phyloP scores from a whole-genome alignment of 495 filamentous ascomycete genomes.

The Bacidia rubella region DNA sequence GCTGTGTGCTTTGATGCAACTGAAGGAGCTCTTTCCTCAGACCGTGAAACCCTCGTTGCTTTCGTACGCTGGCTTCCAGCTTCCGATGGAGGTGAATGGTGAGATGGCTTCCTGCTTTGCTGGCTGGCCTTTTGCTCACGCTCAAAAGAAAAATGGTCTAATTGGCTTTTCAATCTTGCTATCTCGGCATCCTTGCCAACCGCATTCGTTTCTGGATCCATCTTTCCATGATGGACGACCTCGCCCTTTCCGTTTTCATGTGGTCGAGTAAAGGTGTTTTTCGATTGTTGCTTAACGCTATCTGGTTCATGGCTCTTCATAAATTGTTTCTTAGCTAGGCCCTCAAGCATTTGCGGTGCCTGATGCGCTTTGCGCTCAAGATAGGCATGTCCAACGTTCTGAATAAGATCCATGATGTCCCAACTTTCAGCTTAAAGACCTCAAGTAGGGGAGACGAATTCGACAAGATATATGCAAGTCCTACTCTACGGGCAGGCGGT shows the following conservation, averaged over 20 bases:
- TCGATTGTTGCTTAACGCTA: neutral
- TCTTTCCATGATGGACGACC: neutral
- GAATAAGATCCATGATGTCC: constrained; percentile 7
- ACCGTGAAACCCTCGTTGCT: neutral
- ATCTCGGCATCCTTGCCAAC: constrained; percentile 14
- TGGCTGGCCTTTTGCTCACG: neutral
- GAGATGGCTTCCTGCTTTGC: neutral
- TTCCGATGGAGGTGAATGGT: neutral
- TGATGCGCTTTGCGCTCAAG: constrained; percentile 14
- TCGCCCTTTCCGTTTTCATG: neutral
- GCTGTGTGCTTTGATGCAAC: too few relatives aligned
- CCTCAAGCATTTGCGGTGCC: constrained; percentile 15
- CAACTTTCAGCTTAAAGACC: too few relatives aligned
- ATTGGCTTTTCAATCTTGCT: constrained; percentile 6
- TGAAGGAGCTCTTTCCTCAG: neutral
- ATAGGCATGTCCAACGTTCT: constrained; percentile 14
- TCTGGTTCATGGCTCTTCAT: neutral
- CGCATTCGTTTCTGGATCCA: neutral
- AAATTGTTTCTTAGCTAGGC: constrained; percentile 13
- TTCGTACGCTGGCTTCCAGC: neutral
- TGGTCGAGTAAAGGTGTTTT: neutral
- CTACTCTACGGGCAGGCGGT: too few relatives aligned
- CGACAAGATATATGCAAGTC: too few relatives aligned
- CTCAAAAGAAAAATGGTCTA: constrained; percentile 7
- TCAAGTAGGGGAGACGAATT: too few relatives aligned